Evolutionary conservation across 108 stramenopile genomes (phyloP).

Genomic region (Cafeteria roenbergensis): DNA sequence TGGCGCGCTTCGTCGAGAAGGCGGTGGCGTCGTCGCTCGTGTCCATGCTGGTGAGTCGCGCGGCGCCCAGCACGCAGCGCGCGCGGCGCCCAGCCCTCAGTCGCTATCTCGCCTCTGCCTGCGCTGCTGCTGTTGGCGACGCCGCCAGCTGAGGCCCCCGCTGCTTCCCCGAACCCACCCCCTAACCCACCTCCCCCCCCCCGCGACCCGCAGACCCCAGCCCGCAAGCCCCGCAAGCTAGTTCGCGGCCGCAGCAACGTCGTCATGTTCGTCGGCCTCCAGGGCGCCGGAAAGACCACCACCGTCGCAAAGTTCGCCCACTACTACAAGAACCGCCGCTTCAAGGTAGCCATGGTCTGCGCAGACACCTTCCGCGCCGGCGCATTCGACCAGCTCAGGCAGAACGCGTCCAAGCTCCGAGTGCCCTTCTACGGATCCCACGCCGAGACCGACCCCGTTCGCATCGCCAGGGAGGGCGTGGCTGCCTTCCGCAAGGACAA

Average conservation of each 20-base stretch:
- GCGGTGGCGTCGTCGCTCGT: conserved; percentile 79
- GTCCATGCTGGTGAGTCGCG: conserved; percentile 56
- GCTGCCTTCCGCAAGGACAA: conserved; percentile 68
- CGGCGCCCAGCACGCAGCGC: no score
- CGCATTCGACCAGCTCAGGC: conserved; percentile 93
- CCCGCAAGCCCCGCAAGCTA: conserved; percentile 50
- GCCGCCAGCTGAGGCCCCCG: conserved; percentile 15
- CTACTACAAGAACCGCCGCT: conserved; percentile 71
- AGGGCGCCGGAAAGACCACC: conserved; percentile 93
- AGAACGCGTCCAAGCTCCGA: conserved; percentile 89
- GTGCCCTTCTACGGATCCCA: conserved; percentile 82
- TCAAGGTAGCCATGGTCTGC: conserved; percentile 84
- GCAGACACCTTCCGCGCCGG: conserved; percentile 95
- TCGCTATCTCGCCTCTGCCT: not conserved
- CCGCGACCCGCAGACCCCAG: no score
- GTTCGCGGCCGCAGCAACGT: conserved; percentile 77
- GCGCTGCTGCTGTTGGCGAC: no score
- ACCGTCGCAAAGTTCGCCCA: conserved; percentile 91
- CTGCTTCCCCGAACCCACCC: conserved; percentile 16
- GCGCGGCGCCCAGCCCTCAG: conserved; percentile 14
- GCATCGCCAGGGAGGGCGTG: conserved; percentile 87
- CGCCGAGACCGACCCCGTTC: conserved; percentile 85
- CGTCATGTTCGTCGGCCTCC: conserved; percentile 86
- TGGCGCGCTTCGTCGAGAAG: conserved; percentile 59
- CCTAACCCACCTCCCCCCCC: not conserved